Evolutionary conservation across 768 basidiomycete genomes (phyloP), one percentile per base, ranked within the genome.

Genomic region (Macrocybe gigantea): DNA sequence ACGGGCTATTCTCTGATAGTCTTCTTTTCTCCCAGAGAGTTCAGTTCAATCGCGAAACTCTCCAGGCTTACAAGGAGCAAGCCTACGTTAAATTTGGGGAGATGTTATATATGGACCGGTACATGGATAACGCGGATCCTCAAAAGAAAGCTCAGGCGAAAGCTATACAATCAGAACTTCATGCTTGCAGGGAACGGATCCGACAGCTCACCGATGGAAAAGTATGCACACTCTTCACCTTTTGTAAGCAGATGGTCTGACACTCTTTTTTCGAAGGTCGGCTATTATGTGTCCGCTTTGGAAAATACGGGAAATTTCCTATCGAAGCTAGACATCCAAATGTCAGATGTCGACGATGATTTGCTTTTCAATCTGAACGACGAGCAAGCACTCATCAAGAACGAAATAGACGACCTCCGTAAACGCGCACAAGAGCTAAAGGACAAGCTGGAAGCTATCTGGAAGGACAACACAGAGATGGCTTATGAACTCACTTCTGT

Each of bases 11-110:
- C 49, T 44, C 51, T 45, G 37, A 55, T 52, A 44, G 4, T 22
- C 22, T 22, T 4, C 22, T 22, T 22, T 22, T 52, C 41, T 44
- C 44, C 15, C 55, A 94, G 92, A 74, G 93, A 49, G 93, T 93
- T 4, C 93, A 95, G 75, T 98, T 93, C 70, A 92, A 98, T 61
- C 80, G 92, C 7, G 86, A 91, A 55, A 92, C 88, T 1, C 75
- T 91, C 47, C 88, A 93, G 54, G 85, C 93, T 11, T 93, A 89
- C 73, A 99, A 99, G 65, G 93, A 90, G 5, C 95, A 99, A 60
- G 93, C 92, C 3, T 95, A 93, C 63, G 85, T 99, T 54, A 88
- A 84, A 57, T 96, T 95, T 60, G 82, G 76, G 12, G 88, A 93
- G 64, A 87, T 81, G 7, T 73, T 99, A 10, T 85, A 80, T 59